A percentile compares a stretch with the other conserved stretches of the same genome.
Evolutionary conservation across 306 rosid genomes (phyloP).

Genomic region (Hippophae gyantsensis): DNA sequence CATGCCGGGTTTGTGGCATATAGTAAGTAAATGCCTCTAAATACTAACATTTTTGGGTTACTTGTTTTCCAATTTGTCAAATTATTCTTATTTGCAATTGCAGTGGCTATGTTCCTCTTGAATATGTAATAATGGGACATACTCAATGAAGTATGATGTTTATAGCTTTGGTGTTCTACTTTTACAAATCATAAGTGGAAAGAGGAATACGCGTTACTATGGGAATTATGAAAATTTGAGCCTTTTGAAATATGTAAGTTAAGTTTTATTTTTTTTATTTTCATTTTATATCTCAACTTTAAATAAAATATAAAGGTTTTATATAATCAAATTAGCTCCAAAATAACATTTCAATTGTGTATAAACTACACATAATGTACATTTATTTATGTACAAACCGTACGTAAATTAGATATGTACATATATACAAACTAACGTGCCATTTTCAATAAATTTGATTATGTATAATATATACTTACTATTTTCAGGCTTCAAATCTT

Average conservation of each 20-base stretch:
- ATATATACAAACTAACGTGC: too few relatives aligned
- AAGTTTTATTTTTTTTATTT: too few relatives aligned
- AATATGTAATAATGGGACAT: conserved; percentile 49
- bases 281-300: too few relatives aligned
- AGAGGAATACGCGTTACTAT: conserved; percentile 31
- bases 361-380: too few relatives aligned
- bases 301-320: too few relatives aligned
- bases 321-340: too few relatives aligned
- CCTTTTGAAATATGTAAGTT: conserved; percentile 51
- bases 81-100: conserved; percentile 1
- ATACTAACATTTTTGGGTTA: not conserved
- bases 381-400: too few relatives aligned
- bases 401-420: too few relatives aligned
- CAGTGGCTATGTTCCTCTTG: conserved; percentile 61
- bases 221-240: conserved; percentile 32
- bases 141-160: conserved; percentile 44
- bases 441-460: too few relatives aligned
- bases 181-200: conserved; percentile 63
- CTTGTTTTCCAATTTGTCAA: not conserved
- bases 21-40: conserved; percentile 27
- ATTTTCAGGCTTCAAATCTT: too few relatives aligned
- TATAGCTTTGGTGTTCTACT: conserved; percentile 38
- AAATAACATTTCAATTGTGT: too few relatives aligned
- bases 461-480: too few relatives aligned
- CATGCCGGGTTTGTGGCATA: conserved; percentile 48